These are phyloP conservation scores for Hibiscus mutabilis DNA, from an alignment of 345 rosid species.

Conservation along the genomic window DNA sequence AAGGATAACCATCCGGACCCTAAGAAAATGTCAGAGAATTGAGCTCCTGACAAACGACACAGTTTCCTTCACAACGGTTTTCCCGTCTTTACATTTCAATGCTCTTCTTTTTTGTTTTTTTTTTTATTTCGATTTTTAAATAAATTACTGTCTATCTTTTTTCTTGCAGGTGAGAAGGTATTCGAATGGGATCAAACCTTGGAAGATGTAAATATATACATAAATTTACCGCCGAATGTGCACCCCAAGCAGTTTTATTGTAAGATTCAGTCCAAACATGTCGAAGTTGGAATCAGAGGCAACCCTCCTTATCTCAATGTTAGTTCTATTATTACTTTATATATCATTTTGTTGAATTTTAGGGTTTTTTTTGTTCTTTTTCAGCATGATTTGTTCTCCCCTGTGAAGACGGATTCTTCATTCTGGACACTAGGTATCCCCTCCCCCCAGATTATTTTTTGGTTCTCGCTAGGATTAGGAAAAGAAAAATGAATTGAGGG, in stretches of 20 bases:
- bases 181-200: slow-evolving; percentile 97
- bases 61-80: slow-evolving; percentile 43
- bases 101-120: not conserved
- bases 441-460: too few species aligned
- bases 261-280: slow-evolving; percentile 73
- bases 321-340: slow-evolving; percentile 10
- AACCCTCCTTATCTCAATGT: slow-evolving; percentile 92
- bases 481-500: too few species aligned
- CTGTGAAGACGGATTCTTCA: slow-evolving; percentile 87
- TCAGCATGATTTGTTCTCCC: slow-evolving; percentile 70
- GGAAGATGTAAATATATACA: slow-evolving; percentile 79
- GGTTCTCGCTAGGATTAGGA: too few species aligned
- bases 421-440: slow-evolving; percentile 96
- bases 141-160: too few species aligned
- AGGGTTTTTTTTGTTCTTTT: not conserved
- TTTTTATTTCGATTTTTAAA: not conserved
- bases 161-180: slow-evolving; percentile 71
- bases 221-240: slow-evolving; percentile 63
- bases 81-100: not conserved
- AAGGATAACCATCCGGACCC: too few species aligned
- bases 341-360: not conserved
- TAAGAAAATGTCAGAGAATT: slow-evolving; percentile 50
- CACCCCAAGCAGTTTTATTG: slow-evolving; percentile 67
- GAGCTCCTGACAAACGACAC: slow-evolving; percentile 65
- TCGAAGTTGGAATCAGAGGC: slow-evolving; percentile 93